Evolutionary conservation across 176 grass and related monocot species (phyloP).

Genomic region (Avena insularis): DNA sequence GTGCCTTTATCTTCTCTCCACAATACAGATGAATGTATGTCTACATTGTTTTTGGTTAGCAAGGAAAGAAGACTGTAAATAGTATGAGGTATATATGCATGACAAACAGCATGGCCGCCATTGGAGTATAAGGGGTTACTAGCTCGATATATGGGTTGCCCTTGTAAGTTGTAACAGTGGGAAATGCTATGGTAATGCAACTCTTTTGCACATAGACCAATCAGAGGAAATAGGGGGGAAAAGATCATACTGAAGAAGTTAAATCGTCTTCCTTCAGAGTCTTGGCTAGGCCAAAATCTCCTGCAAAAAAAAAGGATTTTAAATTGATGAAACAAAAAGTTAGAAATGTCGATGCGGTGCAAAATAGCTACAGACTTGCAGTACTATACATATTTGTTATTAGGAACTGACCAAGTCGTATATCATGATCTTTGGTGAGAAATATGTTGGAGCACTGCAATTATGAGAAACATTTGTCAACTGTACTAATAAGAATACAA

Average conservation of each 20-base stretch:
- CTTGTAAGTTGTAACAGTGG: slow-evolving; percentile 1
- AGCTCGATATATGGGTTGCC: neutral
- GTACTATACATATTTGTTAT: slow-evolving; percentile 24
- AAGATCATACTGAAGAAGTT: slow-evolving; percentile 79
- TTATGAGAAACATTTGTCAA: slow-evolving; percentile 30
- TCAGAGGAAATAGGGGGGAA: slow-evolving; percentile 22
- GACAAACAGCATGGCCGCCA: neutral
- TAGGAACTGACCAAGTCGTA: slow-evolving; percentile 88
- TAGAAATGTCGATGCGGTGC: slow-evolving; percentile 1
- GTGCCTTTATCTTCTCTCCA: neutral
- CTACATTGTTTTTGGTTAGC: neutral
- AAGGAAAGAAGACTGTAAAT: slow-evolving; percentile 26
- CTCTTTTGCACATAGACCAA: neutral
- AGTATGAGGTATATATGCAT: neutral
- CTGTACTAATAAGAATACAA: neutral
- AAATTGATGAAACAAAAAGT: slow-evolving; percentile 5
- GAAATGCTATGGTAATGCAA: neutral
- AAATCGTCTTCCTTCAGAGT: slow-evolving; percentile 95
- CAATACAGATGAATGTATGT: slow-evolving; percentile 27
- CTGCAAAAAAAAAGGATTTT: slow-evolving; percentile 54
- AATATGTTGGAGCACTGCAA: slow-evolving; percentile 99
- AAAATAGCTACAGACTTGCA: neutral
- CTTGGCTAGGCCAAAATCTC: slow-evolving; percentile 97
- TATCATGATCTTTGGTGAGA: slow-evolving; percentile 94
- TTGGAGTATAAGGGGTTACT: neutral